Evolutionary conservation across 192 early-diverging fungal genomes (phyloP).

Genomic region (Backusella psychrophila): DNA sequence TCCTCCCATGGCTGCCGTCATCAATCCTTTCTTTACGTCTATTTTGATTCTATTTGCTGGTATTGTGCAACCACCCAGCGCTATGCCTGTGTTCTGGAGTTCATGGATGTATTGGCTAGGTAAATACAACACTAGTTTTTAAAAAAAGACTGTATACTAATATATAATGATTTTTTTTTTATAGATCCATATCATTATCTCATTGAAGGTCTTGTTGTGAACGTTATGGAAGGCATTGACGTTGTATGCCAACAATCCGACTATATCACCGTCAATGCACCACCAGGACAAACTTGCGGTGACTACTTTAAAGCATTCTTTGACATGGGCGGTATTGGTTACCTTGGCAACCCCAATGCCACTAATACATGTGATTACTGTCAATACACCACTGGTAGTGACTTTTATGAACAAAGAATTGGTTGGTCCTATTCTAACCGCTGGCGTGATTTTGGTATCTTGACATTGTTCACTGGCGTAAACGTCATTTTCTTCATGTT

Average conservation of each 20-base stretch:
- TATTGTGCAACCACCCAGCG: conserved; percentile 55
- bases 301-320: conserved; percentile 46
- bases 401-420: conserved; percentile 33
- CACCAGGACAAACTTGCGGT: conserved; percentile 45
- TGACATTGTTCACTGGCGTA: conserved; percentile 50
- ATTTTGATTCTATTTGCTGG: conserved; percentile 63
- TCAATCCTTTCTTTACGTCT: conserved; percentile 62
- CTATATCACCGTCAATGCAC: conserved; percentile 43
- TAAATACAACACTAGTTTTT: not conserved
- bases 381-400: conserved; percentile 37
- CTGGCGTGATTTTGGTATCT: conserved; percentile 61
- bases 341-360: conserved; percentile 50
- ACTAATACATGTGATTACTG: conserved; percentile 52
- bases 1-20: conserved; percentile 53
- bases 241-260: conserved; percentile 47
- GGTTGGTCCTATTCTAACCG: conserved; percentile 54
- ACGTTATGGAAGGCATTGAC: conserved; percentile 47
- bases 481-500: conserved; percentile 34
- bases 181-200: conserved; percentile 55
- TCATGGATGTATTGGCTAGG: conserved; percentile 57
- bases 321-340: conserved; percentile 47
- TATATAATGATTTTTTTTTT: not conserved
- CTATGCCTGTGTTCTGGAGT: conserved; percentile 64
- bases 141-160: not conserved
- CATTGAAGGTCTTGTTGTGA: conserved; percentile 58